Evolutionary conservation across 352 stramenopile genomes (phyloP), one percentile per base, ranked within the genome.

Genomic region (Aphanomyces cochlioides): DNA sequence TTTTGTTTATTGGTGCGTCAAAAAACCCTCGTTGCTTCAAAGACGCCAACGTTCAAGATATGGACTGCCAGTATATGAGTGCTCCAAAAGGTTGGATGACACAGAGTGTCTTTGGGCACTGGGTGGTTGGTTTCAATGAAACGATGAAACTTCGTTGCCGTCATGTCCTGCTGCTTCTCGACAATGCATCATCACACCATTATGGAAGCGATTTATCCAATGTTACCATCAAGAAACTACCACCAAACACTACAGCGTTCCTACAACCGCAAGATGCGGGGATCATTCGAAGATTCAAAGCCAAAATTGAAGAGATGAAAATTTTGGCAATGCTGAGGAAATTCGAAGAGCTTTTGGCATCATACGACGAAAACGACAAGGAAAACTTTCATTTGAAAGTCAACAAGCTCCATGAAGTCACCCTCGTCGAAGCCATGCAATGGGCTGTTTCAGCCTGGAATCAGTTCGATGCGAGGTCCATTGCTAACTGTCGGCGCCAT

Each of bases 21-120:
- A 74, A 77, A 59, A 75, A 79, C 38, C 75, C 73, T 3, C 54
- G 75, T 7, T 73, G 69, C 3, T 82, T 84, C 37, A 73, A 68
- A 3, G 37, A 6, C 4, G 8, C 71, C 47, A 28, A 72, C 59
- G 0, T 58, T 59, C 2, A 5, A 6, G 57, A 72, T 37, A 38
- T 63, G 0, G 75, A 78, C 28, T 41, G 74, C 21, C 72, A 76
- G 21, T 84, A 84, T 56, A 47, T 47, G 2, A 66, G 53, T 61
- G 77, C 54, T 37, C 13, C 54, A 1, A 78, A 75, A 43, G 71
- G 63, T 4, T 73, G 77, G 43, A 81, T 82, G 68, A 82, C 70
- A 34, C 53, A 67, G 4, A 64, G 56, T 6, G 72, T 84, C 43
- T 84, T 82, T 57, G 54, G 15, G 4, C 54, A 76, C 3, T 79